These are phyloP conservation scores for Diophrys sp. DNA, from an alignment of 73 alveolate species.

Conservation along the genomic window DNA sequence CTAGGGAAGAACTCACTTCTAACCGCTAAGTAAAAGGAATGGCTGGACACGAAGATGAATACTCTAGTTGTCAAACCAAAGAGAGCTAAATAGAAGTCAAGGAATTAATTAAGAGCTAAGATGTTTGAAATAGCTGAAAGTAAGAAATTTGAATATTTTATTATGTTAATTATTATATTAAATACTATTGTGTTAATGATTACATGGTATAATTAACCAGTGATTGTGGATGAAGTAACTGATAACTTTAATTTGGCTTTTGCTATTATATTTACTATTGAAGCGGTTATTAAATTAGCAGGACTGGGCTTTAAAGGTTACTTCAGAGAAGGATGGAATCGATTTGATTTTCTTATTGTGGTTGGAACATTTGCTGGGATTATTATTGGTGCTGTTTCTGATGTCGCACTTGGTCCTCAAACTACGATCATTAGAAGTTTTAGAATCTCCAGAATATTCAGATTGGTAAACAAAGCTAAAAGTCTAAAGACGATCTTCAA, in stretches of 20 bases:
- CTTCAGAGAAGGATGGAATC: slow-evolving; percentile 82
- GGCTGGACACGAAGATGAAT: slow-evolving; percentile 11
- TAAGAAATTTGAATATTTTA: slow-evolving; percentile 45
- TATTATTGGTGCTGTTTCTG: not conserved
- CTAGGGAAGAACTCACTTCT: slow-evolving; percentile 13
- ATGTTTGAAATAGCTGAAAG: slow-evolving; percentile 35
- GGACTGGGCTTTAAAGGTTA: slow-evolving; percentile 84
- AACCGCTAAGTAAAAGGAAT: slow-evolving; percentile 12
- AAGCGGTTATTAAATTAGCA: slow-evolving; percentile 72
- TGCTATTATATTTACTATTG: slow-evolving; percentile 83
- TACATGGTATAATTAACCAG: slow-evolving; percentile 7
- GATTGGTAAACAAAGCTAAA: slow-evolving; percentile 41
- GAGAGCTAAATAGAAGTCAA: slow-evolving; percentile 9
- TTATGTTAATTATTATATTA: slow-evolving; percentile 64
- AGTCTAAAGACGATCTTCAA: slow-evolving; percentile 41
- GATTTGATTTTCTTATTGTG: slow-evolving; percentile 49
- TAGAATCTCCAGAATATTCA: slow-evolving; percentile 44
- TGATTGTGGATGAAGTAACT: slow-evolving; percentile 12
- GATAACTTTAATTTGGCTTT: slow-evolving; percentile 68
- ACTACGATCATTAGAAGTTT: slow-evolving; percentile 46
- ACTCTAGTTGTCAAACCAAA: not conserved
- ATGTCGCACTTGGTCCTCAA: slow-evolving; percentile 25
- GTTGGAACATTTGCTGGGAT: slow-evolving; percentile 26
- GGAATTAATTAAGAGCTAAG: not conserved
- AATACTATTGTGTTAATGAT: slow-evolving; percentile 13